Evolutionary conservation across 768 basidiomycete genomes (phyloP).

Genomic region (Boletales sp.): DNA sequence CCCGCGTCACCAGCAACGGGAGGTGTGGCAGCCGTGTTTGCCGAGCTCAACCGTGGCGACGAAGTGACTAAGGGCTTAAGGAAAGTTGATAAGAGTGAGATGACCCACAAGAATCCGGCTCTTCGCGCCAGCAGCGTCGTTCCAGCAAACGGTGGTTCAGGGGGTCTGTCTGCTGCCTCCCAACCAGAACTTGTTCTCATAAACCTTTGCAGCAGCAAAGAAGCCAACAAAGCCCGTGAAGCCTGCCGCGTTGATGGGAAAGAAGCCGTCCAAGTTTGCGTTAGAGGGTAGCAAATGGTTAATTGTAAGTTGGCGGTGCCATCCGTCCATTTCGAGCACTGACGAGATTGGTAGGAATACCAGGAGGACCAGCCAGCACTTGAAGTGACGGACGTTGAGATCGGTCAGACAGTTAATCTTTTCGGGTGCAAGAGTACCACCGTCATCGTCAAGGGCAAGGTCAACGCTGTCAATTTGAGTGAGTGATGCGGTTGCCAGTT

Average conservation of each 20-base stretch:
- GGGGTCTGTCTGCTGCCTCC: conserved; percentile 27
- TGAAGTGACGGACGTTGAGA: conserved; percentile 69
- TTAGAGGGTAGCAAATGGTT: conserved; percentile 93
- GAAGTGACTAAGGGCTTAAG: conserved; percentile 86
- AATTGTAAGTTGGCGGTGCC: conserved; percentile 52
- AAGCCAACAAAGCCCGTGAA: conserved; percentile 81
- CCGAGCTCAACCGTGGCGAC: conserved; percentile 84
- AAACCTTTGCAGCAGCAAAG: conserved; percentile 37
- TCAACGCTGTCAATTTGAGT: conserved; percentile 92
- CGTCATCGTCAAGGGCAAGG: conserved; percentile 85
- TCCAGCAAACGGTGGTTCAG: conserved; percentile 38
- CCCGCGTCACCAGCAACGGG: conserved; percentile 43
- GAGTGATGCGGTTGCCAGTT: conserved; percentile 1
- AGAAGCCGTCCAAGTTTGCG: conserved; percentile 87
- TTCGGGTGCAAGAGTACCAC: conserved; percentile 87
- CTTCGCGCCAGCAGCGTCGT: conserved; percentile 57
- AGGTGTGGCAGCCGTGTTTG: conserved; percentile 80
- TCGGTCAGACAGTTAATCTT: conserved; percentile 83
- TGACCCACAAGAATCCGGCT: conserved; percentile 98
- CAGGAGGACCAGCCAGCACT: conserved; percentile 78
- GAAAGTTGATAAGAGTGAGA: conserved; percentile 93
- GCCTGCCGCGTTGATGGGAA: conserved; percentile 76
- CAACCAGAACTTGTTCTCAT: not conserved
- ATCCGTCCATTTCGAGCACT: not conserved
- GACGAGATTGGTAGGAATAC: conserved; percentile 62